These are phyloP conservation scores for Brassica carinata DNA, from an alignment of 345 rosid species.

Conservation along the genomic window DNA sequence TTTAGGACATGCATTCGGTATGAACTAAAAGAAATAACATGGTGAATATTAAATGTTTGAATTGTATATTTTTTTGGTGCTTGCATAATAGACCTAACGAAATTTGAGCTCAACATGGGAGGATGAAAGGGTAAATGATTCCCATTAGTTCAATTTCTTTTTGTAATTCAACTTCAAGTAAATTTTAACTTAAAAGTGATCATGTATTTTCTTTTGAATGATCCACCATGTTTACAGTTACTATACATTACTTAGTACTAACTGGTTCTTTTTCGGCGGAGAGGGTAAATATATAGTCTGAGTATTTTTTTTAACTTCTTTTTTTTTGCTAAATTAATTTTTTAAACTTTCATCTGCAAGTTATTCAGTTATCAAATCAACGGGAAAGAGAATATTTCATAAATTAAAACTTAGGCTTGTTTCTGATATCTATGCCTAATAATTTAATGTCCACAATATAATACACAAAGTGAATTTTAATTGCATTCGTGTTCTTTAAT, in stretches of 20 bases:
- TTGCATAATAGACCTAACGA: neutral
- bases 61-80: neutral
- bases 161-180: neutral
- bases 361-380: neutral
- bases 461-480: neutral
- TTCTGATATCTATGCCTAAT: neutral
- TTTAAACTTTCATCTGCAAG: neutral
- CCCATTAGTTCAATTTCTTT: neutral
- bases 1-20: too few species aligned
- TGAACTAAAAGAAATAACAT: too few species aligned
- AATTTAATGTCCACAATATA: neutral
- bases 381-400: neutral
- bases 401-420: neutral
- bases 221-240: neutral
- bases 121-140: neutral
- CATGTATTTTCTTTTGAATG: neutral
- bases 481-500: slow-evolving; percentile 12
- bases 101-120: neutral
- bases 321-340: too few species aligned
- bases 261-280: neutral
- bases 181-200: neutral
- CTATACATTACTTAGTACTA: neutral
- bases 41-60: neutral
- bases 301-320: too few species aligned
- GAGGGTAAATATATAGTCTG: neutral